Percentiles rank a stretch among this genome's conserved stretches.
phyloP scores from a whole-genome alignment of 495 filamentous ascomycete genomes.

The Evansstolkia leycettana region DNA sequence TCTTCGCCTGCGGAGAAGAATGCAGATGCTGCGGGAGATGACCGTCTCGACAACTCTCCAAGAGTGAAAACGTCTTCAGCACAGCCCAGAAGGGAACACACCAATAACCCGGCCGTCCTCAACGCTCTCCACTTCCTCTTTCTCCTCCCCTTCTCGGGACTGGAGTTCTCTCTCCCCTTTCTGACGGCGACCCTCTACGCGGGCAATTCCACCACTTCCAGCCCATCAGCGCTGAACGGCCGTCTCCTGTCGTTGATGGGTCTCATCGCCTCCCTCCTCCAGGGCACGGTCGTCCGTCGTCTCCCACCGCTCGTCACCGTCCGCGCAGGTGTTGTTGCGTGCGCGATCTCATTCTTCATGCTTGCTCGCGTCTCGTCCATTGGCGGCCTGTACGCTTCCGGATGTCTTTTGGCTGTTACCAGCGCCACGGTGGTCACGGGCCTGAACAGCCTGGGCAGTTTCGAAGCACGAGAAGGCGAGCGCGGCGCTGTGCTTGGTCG shows the following conservation, averaged over 20 bases:
- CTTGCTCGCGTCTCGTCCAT: slow-evolving; percentile 57
- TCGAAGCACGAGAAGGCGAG: slow-evolving; percentile 71
- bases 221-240: slow-evolving; percentile 62
- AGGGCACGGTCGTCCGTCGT: slow-evolving; percentile 73
- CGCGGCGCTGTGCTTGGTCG: slow-evolving; percentile 77
- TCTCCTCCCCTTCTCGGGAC: slow-evolving; percentile 90
- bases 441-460: slow-evolving; percentile 79
- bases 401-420: slow-evolving; percentile 72
- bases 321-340: slow-evolving; percentile 64
- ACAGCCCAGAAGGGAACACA: slow-evolving; percentile 34
- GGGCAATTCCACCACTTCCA: slow-evolving; percentile 35
- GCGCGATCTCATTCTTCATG: slow-evolving; percentile 66
- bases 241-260: slow-evolving; percentile 88
- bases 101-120: slow-evolving; percentile 72
- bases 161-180: slow-evolving; percentile 91
- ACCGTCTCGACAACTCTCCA: background rate
- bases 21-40: background rate
- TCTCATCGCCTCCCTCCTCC: slow-evolving; percentile 78
- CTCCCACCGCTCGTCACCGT: slow-evolving; percentile 68
- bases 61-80: slow-evolving; percentile 2
- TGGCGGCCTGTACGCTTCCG: slow-evolving; percentile 61
- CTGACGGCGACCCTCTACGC: slow-evolving; percentile 90
- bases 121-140: slow-evolving; percentile 83
- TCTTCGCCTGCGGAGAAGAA: slow-evolving; percentile 32
- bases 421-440: slow-evolving; percentile 91